Evolutionary conservation across 371 early-diverging fungal genomes (phyloP), one percentile per base, ranked within the genome.

Genomic region (Rhizopus delemar): DNA sequence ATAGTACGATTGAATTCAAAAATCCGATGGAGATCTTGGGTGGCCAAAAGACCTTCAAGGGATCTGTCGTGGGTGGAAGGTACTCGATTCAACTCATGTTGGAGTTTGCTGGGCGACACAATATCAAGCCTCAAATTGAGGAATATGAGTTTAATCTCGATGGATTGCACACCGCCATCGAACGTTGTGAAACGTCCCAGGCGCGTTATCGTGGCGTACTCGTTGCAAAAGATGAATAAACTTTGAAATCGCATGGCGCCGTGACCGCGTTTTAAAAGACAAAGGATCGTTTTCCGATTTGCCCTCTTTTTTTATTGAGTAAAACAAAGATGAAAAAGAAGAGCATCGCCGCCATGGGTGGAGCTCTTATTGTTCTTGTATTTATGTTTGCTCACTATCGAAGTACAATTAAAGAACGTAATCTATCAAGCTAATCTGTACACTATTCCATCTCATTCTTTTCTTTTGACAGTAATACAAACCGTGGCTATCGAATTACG

Each of bases 81-180:
- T 63, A 71, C 46, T 63, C 73, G 9, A 69, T 74, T 38, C 63
- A 63, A 3, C 59, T 73, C 39, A 80, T 83, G 81, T 56, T 80
- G n/a, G 73, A 75, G 7, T 83, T 83, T 69, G 83, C 81, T 5
- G 71, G 73, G 9, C 65, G 77, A 9, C 83, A 83, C 36, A 62
- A 80, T 29, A 83, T 83, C 53, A 74, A 68, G 29, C 74, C 83
- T 7, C 63, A 63, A 56, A 73, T 80, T 59, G 73, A 83, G 43
- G 83, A 83, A 41, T 74, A 68, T 56, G 64, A 70, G n/a, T 56
- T 71, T 52, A 56, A 49, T 39, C 13, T 39, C 16, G 46, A 62
- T n/a, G 79, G 79, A 28, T 50, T 74, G 5, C 41, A 64, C 29
- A 48, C 71, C 32, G 72, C 70, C 0, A 64, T 73, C 15, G 59